Evolutionary conservation across 495 filamentous ascomycete species (phyloP).

Genomic region (Daldinia grandis): DNA sequence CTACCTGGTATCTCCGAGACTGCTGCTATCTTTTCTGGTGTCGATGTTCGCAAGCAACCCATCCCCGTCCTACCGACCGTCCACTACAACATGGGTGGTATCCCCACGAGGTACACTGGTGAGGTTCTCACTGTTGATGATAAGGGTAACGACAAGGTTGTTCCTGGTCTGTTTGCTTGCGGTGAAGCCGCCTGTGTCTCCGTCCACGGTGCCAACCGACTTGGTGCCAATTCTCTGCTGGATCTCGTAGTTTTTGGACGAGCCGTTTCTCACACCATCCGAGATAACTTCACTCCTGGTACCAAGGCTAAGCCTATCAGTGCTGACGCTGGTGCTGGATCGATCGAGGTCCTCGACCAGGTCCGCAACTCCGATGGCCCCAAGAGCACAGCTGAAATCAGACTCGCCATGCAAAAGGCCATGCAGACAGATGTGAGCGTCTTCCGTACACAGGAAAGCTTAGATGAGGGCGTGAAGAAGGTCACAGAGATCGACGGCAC

Average conservation of each 20-base stretch:
- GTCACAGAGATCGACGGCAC: slow-evolving; percentile 82
- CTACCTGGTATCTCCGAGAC: slow-evolving; percentile 99
- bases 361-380: slow-evolving; percentile 84
- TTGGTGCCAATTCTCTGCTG: slow-evolving; percentile 96
- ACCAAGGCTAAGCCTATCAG: slow-evolving; percentile 75
- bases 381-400: slow-evolving; percentile 85
- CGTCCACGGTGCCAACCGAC: slow-evolving; percentile 95
- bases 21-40: slow-evolving; percentile 93
- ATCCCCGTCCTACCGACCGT: slow-evolving; percentile 97
- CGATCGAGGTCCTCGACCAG: slow-evolving; percentile 85
- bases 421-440: slow-evolving; percentile 98
- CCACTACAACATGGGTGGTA: slow-evolving; percentile 99
- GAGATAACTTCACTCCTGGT: slow-evolving; percentile 85
- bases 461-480: slow-evolving; percentile 83
- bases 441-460: slow-evolving; percentile 91
- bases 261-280: slow-evolving; percentile 94
- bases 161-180: slow-evolving; percentile 93
- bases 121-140: slow-evolving; percentile 89
- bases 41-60: slow-evolving; percentile 95
- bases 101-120: slow-evolving; percentile 95
- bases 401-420: slow-evolving; percentile 93
- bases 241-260: slow-evolving; percentile 97
- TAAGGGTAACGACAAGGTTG: slow-evolving; percentile 86
- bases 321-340: slow-evolving; percentile 85
- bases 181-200: slow-evolving; percentile 98